Evolutionary conservation across 116 monocot species (phyloP), one percentile per base, ranked within the genome.

Genomic region (Cymodocea nodosa): DNA sequence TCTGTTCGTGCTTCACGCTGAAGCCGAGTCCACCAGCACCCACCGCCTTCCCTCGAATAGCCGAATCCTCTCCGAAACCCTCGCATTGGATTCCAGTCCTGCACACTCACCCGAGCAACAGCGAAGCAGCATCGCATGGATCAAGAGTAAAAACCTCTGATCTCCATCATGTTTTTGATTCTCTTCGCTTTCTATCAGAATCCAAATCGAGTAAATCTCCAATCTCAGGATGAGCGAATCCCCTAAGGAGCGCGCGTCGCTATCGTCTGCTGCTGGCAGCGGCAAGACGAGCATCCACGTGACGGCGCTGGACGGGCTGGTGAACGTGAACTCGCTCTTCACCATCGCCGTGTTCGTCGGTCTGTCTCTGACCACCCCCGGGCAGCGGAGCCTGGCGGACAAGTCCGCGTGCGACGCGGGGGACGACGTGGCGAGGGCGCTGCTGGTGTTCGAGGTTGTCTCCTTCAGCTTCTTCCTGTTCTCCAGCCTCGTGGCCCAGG

Each of bases 391-490:
- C 52, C 78, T 82, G 20, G 71, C 63, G 50, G 50, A 55, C 60
- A 71, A 53, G 58, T 60, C 78, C 15, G 71, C 70, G 36, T 82
- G 77, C 50, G 82, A 82, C 62, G 78, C 78, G 12, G 75, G 75
- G 8, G 50, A 65, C 51, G 74, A 82, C 67, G 70, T 82, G 22
- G 70, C 70, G 24, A 59, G 57, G 48, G 70, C 74, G 59, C 78
- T 82, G 5, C 59, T 82, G 49, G 68, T 74, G 7, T 78, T 82
- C 68, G 77, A 82, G 68, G 82, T 82, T n/a, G 63, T 82, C 14
- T 70, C 82, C 60, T 82, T 82, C 74, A 77, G 82, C 58, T 82
- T 68, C 77, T 82, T 82, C 74, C 75, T 82, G 30, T 82, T 82
- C 74, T 78, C 82, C 35, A 74, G 78, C 75, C 75, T 82, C 19